Evolutionary conservation across 345 rosid species (phyloP), one percentile per base, ranked within the genome.

Genomic region (thale cress (Arabidopsis thaliana)): DNA sequence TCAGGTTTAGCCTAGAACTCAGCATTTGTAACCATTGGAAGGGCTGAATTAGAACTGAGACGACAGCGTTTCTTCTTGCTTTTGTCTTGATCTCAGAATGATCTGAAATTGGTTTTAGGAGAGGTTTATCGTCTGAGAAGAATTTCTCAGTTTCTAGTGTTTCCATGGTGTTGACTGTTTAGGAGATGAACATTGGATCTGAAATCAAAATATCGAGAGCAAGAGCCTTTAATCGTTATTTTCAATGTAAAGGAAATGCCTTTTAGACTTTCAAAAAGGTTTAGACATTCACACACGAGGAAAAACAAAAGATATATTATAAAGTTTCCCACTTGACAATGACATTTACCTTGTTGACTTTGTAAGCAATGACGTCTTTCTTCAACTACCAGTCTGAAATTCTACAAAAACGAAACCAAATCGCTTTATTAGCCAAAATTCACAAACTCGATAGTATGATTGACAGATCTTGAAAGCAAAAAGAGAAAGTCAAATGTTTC

Each of bases 1-100:
- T 81, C 36, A 88, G 76, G 74, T 87, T 87, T 30, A 91, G 79
- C 16, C 82, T 80, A 69, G 82, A 76, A 68, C 87, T 81, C 2
- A 91, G 83, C 93, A 89, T 88, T 71, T 76, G 83, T 9, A 88
- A 75, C 97, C 96, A 91, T 82, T 82, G 91, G 64, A 83, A 62
- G 4, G 93, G 96, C 65, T 88, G 88, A 48, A 83, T 78, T 46
- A 89, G 55, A 58, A 87, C 14, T 9, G 84, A 81, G 49, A 75
- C 48, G 4, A 71, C 53, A 42, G n/a, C 58, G 79, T 36, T 53
- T 62, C 44, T 81, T 45, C 72, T 57, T 4, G 32, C 58, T 13
- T 59, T 57, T 45, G 66, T 36, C 58, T 50, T 65, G 34, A 46
- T 32, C 25, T 34, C 75, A 12, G 76, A 53, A 63, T 62, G 44